Evolutionary conservation across 1,284 basidiomycete species (phyloP).

Genomic region (Irpex lacteus): DNA sequence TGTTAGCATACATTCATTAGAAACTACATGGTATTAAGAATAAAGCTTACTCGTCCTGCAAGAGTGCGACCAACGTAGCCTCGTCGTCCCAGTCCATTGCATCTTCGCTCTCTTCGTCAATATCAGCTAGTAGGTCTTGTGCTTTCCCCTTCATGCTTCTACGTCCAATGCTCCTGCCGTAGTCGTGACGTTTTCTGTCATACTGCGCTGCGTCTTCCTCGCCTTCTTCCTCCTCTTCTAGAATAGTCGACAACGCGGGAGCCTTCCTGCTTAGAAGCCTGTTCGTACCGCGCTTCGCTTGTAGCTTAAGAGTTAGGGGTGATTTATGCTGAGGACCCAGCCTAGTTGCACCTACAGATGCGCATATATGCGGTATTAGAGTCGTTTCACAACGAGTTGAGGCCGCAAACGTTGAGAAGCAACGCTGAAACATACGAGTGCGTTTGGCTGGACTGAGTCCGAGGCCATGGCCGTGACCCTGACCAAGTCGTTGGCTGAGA

Average conservation of each 20-base stretch:
- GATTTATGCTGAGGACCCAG: background rate
- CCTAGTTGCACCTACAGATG: background rate
- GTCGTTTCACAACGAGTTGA: background rate
- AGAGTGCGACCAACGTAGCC: slow-evolving; percentile 48
- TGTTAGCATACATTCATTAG: background rate
- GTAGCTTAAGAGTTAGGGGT: background rate
- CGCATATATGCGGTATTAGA: background rate
- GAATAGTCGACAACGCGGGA: slow-evolving; percentile 11
- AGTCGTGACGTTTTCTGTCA: slow-evolving; percentile 8
- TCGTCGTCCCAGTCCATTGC: slow-evolving; percentile 55
- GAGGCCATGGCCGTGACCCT: background rate
- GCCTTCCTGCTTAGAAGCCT: background rate
- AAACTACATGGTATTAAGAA: background rate
- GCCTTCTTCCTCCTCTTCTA: slow-evolving; percentile 16
- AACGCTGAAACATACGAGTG: background rate
- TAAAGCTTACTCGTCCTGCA: slow-evolving; percentile 41
- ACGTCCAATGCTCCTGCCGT: background rate
- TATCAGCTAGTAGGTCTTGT: slow-evolving; percentile 10
- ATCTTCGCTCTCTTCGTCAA: slow-evolving; percentile 30
- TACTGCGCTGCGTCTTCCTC: slow-evolving; percentile 18
- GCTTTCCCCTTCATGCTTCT: background rate
- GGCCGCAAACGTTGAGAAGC: background rate
- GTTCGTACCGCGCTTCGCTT: background rate
- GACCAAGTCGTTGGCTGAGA: background rate
- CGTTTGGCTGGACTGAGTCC: background rate